These are phyloP conservation scores for Aspergillus quadricinctus DNA, from an alignment of 2,329 filamentous ascomycete species.

Conservation along the genomic window DNA sequence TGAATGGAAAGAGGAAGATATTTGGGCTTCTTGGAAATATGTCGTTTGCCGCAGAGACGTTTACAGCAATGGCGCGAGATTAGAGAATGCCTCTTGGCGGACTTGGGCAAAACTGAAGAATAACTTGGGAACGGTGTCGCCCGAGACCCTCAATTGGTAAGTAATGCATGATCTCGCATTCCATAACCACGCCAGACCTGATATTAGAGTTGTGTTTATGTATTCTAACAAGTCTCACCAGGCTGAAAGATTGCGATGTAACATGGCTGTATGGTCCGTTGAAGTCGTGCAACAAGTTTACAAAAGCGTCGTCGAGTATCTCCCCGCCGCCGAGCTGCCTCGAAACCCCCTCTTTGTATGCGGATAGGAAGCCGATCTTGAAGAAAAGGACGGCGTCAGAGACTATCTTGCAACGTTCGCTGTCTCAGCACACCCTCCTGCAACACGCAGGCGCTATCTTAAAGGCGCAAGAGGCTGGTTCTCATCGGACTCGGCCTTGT, in stretches of 20 bases:
- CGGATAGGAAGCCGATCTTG: slow-evolving; percentile 81
- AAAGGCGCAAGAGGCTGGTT: slow-evolving; percentile 69
- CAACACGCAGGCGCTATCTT: slow-evolving; percentile 85
- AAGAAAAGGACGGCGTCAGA: slow-evolving; percentile 98
- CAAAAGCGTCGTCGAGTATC: slow-evolving; percentile 40
- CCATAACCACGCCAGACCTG: background rate
- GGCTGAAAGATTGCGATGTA: slow-evolving; percentile 95
- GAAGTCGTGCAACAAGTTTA: slow-evolving; percentile 64
- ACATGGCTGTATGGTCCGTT: slow-evolving; percentile 96
- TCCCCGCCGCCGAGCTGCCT: slow-evolving; percentile 52
- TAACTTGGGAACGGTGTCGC: slow-evolving; percentile 78
- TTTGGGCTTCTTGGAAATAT: slow-evolving; percentile 96
- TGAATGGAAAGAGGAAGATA: slow-evolving; percentile 90
- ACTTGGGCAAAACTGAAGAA: slow-evolving; percentile 95
- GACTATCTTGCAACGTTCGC: slow-evolving; percentile 82
- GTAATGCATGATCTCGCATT: slow-evolving; percentile 26
- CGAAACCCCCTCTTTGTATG: slow-evolving; percentile 62
- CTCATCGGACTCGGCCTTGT: slow-evolving; percentile 48
- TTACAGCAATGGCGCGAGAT: slow-evolving; percentile 72
- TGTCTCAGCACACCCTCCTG: slow-evolving; percentile 82
- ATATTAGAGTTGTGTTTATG: background rate
- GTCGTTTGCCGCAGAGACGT: slow-evolving; percentile 74
- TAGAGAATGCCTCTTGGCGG: slow-evolving; percentile 96
- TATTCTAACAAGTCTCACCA: slow-evolving; percentile 36
- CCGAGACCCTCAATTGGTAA: slow-evolving; percentile 90